phyloP scores from a whole-genome alignment of 2,329 filamentous ascomycete genomes.

The Xylariaceae sp. region DNA sequence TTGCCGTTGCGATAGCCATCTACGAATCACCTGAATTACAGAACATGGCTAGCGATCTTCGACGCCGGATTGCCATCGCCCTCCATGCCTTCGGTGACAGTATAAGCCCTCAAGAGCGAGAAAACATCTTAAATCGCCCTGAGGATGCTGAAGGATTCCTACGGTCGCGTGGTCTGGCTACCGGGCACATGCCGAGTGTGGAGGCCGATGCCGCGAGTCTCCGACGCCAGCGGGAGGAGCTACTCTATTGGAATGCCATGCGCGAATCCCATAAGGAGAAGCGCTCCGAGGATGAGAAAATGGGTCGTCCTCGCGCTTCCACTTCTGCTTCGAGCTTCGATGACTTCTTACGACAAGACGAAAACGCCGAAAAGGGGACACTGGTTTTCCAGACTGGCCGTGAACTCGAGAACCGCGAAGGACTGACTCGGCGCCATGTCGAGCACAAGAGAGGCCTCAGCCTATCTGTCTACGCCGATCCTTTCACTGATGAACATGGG shows the following conservation, averaged over 20 bases:
- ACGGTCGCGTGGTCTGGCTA: constrained; percentile 41
- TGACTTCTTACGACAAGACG: constrained; percentile 51
- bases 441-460: constrained; percentile 43
- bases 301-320: constrained; percentile 23
- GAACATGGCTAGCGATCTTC: constrained; percentile 55
- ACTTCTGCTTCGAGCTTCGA: constrained; percentile 47
- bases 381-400: constrained; percentile 55
- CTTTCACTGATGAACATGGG: constrained; percentile 53
- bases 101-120: constrained; percentile 43
- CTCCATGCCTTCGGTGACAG: constrained; percentile 55
- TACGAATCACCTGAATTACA: constrained; percentile 61
- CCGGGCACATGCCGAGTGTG: constrained; percentile 41
- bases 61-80: constrained; percentile 55
- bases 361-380: constrained; percentile 47
- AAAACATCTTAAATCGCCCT: constrained; percentile 58
- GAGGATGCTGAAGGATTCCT: constrained; percentile 62
- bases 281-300: constrained; percentile 22
- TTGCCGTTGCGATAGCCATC: constrained; percentile 53
- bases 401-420: constrained; percentile 39
- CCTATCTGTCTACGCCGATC: constrained; percentile 48
- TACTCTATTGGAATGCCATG: constrained; percentile 60
- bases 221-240: constrained; percentile 56
- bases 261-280: constrained; percentile 44
- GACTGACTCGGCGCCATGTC: constrained; percentile 44
- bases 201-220: constrained; percentile 59